Conservation (phyloP, 306 rosid species). For the Cajanus cajan region DNA sequence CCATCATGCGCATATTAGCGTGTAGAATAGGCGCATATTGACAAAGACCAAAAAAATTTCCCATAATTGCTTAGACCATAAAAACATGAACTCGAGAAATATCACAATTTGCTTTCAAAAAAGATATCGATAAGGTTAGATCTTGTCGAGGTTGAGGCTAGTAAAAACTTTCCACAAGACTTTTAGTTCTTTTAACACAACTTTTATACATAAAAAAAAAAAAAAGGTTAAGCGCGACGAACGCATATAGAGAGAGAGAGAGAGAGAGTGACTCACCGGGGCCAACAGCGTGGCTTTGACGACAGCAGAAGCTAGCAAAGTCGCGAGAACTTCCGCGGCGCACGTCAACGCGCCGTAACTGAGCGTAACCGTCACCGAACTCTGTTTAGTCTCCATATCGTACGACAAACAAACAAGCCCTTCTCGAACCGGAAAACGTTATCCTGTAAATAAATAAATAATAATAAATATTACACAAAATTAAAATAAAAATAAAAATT, state of each 20-base stretch:
- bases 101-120: constrained; percentile 30
- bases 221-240: neutral
- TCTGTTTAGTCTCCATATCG: constrained; percentile 61
- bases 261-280: constrained; percentile 42
- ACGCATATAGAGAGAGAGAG: neutral
- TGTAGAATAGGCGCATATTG: neutral
- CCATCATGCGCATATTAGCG: constrained; percentile 24
- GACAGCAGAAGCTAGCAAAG: constrained; percentile 64
- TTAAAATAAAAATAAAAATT: neutral
- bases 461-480: neutral
- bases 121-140: constrained; percentile 21
- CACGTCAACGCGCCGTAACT: constrained; percentile 52
- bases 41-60: constrained; percentile 19
- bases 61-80: constrained; percentile 10
- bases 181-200: neutral
- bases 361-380: constrained; percentile 47
- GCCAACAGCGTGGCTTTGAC: constrained; percentile 56
- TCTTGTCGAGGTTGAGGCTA: constrained; percentile 11
- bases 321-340: constrained; percentile 56
- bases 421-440: constrained; percentile 33
- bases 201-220: neutral
- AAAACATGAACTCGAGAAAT: constrained; percentile 6
- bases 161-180: neutral
- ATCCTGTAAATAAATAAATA: constrained; percentile 16
- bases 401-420: constrained; percentile 36